These are phyloP conservation scores for Peronospora belbahrii DNA, from an alignment of 352 stramenopile genomes.

Conservation along the genomic window DNA sequence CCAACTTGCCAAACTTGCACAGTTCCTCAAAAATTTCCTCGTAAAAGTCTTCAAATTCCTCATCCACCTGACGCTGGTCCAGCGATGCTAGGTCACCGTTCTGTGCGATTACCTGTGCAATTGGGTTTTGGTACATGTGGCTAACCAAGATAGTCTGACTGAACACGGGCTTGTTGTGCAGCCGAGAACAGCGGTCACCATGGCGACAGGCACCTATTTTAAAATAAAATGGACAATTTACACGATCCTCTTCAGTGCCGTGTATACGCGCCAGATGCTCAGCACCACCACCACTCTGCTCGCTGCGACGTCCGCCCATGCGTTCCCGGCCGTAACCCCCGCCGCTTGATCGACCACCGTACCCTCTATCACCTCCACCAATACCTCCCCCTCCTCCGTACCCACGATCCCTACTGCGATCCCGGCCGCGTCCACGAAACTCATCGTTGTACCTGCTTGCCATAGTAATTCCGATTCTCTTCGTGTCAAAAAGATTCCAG, in stretches of 20 bases:
- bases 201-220: conserved; percentile 99
- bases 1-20: conserved; percentile 96
- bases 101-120: conserved; percentile 83
- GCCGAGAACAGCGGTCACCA: conserved; percentile 95
- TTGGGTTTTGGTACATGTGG: conserved; percentile 97
- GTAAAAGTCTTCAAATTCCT: conserved; percentile 96
- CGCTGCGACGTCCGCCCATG: conserved; percentile 39
- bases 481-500: conserved; percentile 27
- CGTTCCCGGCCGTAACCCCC: conserved; percentile 50
- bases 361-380: conserved; percentile 25
- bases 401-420: conserved; percentile 64
- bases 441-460: conserved; percentile 72
- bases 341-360: conserved; percentile 36
- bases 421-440: conserved; percentile 51
- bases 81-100: conserved; percentile 78
- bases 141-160: conserved; percentile 97
- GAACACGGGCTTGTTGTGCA: conserved; percentile 98
- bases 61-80: conserved; percentile 88
- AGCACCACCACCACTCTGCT: conserved; percentile 79
- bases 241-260: conserved; percentile 94
- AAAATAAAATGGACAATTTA: conserved; percentile 99
- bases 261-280: conserved; percentile 96
- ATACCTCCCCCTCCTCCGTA: conserved; percentile 28
- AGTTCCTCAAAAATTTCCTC: conserved; percentile 98
- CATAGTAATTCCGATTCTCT: conserved; percentile 15